Evolutionary conservation across 192 early-diverging fungal species (phyloP), one percentile per base, ranked within the genome.

Genomic region (Backusella circina): DNA sequence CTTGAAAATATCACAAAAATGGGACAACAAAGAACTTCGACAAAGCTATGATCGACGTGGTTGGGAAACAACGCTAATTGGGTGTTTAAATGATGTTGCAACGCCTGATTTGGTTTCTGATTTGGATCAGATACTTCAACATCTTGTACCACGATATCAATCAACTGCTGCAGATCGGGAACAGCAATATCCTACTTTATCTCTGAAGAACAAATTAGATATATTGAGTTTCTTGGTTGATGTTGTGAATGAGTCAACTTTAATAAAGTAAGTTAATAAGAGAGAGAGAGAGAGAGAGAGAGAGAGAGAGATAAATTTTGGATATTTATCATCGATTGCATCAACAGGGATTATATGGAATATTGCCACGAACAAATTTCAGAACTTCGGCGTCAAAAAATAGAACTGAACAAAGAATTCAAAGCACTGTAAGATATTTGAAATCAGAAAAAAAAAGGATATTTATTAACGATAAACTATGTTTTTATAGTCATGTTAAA

Each of bases 1-100:
- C 2, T 65, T 75, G 28, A 74, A 70, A 21, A 67, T 88, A 6
- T 77, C 74, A 9, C 76, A 84, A 16, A 80, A 76, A 26, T 89
- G 88, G 88, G 88, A 89, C 47, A 72, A 79, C 12, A 84, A 71
- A 61, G 68, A 80, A 74, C 72, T 89, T 6, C 69, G 82, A 75
- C 31, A 77, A 78, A 70, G 67, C 70, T 65, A 80, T 35, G 80
- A 76, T 37, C 74, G 85, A 30, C 77, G 84, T 66, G 80, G 81
- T 12, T 88, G 87, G 87, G 84, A 84, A 65, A 72, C 78, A 10
- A 75, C 77, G 6, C 38, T 88, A 18, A 81, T 86, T 28, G 87
- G 87, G 9, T 84, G 83, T 50, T 35, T 88, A n/a, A 84, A 88
- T 54, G 85, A 88, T 74, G 82, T 88, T 21, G 83, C 82, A 13